Evolutionary conservation across 495 filamentous ascomycete genomes (phyloP).

Genomic region (Aspergillus carlsbadensis): DNA sequence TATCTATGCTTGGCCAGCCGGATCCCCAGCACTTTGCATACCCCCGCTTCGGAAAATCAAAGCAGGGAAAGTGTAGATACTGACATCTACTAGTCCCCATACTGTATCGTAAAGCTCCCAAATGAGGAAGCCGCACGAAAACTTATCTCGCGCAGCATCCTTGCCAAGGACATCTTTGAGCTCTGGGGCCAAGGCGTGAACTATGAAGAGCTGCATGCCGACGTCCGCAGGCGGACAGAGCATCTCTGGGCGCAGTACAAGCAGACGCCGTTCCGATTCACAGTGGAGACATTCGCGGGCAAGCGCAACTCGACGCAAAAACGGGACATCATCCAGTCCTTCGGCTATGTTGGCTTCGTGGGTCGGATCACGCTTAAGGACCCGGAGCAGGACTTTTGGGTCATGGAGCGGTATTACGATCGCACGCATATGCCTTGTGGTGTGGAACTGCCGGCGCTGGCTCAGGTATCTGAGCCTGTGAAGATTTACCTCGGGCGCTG

Average conservation of each 20-base stretch:
- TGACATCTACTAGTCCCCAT: conserved; percentile 66
- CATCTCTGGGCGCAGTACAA: conserved; percentile 64
- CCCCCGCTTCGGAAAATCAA: background rate
- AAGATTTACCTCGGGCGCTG: conserved; percentile 69
- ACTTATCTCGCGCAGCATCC: conserved; percentile 73
- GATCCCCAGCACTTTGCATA: background rate
- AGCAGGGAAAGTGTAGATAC: conserved; percentile 4
- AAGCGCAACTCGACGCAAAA: conserved; percentile 61
- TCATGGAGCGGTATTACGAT: conserved; percentile 77
- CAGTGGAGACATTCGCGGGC: conserved; percentile 72
- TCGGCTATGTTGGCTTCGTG: conserved; percentile 71
- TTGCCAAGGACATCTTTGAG: conserved; percentile 79
- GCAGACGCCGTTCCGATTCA: conserved; percentile 72
- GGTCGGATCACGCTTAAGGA: conserved; percentile 73
- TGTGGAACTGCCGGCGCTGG: background rate
- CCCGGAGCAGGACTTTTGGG: conserved; percentile 68
- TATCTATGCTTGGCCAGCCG: background rate
- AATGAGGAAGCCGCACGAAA: conserved; percentile 62
- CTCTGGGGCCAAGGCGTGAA: conserved; percentile 76
- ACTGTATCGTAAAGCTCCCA: conserved; percentile 71
- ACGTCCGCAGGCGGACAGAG: conserved; percentile 56
- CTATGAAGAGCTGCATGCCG: conserved; percentile 67
- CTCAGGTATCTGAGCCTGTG: conserved; percentile 42
- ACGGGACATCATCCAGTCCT: conserved; percentile 71
- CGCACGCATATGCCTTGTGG: conserved; percentile 13